Base-by-base conservation (phyloP, 2,329 filamentous ascomycete genomes). In the Teratosphaeria gauchensis region DNA sequence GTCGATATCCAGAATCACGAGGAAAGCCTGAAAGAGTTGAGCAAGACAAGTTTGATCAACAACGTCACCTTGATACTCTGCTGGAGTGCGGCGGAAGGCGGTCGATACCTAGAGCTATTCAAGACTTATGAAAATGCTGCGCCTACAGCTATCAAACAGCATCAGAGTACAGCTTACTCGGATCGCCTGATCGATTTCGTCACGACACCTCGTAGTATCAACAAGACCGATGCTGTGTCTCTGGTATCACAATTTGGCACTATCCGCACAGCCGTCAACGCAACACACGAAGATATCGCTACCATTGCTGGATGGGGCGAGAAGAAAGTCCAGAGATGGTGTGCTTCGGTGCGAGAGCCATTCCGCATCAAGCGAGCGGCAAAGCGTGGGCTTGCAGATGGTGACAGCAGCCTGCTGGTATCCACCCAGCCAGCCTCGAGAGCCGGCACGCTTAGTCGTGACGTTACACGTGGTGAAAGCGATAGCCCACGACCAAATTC, bases 1-100 rank as follows among this genome's bases (percentile, higher is more conserved):
- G 92, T 97, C 30, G 94, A 99, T 73, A 96, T 99, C 56, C 84
- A 87, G 28, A 96, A 95, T 69, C 94, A 97, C 68, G 90, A 97
- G 73, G 91, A 96, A 59, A 83, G 86, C 3, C 75, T 99, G 56
- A 90, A 89, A 65, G 94, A 97, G 71, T 80, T 99, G 9, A 90
- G 90, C 61, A 97, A 97, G 73, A 95, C 92, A 1, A 92, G 89
- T 14, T 76, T 97, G 30, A 85, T 97, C 73, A 96, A 96, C 73
- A 92, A 95, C 65, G 84, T 96, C 48, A 99, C 94, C 1, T 75
- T 99, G 12, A 86, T 99, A 56, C 80, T 97, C 7, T 95, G 90
- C 76, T 99, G 94, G 94, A 92, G 88, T 5, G 89, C 92, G 16
- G 88, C 90, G 60, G 94, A 99, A 77, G 92, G 92, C 1, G 94